These are phyloP conservation scores for Pseudogymnoascus sp. DNA, from an alignment of 2,329 filamentous ascomycete species.

Conservation along the genomic window DNA sequence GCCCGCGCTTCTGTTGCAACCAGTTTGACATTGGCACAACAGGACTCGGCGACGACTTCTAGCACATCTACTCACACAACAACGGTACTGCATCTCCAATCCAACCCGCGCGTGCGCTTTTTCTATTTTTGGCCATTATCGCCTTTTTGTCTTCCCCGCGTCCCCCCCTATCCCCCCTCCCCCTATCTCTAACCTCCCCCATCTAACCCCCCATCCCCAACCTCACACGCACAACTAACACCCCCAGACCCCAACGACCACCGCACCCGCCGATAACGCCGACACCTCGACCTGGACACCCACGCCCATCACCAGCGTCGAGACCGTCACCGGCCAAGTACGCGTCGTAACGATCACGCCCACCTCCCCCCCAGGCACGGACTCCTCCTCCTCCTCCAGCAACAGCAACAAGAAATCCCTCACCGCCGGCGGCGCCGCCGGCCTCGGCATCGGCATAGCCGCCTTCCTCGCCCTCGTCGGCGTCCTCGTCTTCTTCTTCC, in stretches of 20 bases:
- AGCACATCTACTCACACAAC: not conserved
- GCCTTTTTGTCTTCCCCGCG: not conserved
- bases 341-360: slow-evolving; percentile 48
- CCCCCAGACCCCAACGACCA: slow-evolving; percentile 8
- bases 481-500: slow-evolving; percentile 34
- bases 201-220: slow-evolving; percentile 6
- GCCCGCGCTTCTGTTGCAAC: slow-evolving; percentile 14
- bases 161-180: not conserved
- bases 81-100: not conserved
- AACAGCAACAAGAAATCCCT: slow-evolving; percentile 27
- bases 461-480: slow-evolving; percentile 34
- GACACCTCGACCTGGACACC: slow-evolving; percentile 24
- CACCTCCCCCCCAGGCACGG: slow-evolving; percentile 26
- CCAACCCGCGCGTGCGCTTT: not conserved
- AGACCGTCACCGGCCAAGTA: slow-evolving; percentile 49
- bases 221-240: not conserved
- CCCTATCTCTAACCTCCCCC: not conserved
- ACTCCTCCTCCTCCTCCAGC: slow-evolving; percentile 9
- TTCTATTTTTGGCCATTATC: not conserved
- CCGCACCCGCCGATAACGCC: not conserved
- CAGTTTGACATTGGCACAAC: slow-evolving; percentile 25
- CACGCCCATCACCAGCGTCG: slow-evolving; percentile 32
- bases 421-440: slow-evolving; percentile 41
- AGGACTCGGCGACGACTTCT: slow-evolving; percentile 23
- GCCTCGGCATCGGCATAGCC: slow-evolving; percentile 45